Percentiles rank a stretch among this genome's conserved stretches.
Conservation (phyloP, 2,329 filamentous ascomycete genomes). For the Xylaria sp. region DNA sequence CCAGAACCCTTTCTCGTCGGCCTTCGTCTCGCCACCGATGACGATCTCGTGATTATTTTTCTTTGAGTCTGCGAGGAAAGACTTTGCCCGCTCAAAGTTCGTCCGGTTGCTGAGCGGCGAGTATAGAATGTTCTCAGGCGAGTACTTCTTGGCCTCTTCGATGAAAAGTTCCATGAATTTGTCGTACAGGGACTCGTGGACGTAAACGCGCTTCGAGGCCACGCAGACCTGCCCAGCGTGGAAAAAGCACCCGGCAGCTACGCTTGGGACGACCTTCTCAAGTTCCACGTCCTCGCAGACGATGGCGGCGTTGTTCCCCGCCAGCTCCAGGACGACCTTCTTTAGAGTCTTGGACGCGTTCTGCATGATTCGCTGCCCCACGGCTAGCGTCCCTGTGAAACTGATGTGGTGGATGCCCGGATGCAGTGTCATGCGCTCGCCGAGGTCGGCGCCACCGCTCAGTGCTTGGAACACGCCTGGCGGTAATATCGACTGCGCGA, state of each 20-base stretch:
- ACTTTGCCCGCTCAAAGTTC: slow-evolving; percentile 70
- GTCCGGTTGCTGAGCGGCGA: slow-evolving; percentile 72
- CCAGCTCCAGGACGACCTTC: slow-evolving; percentile 63
- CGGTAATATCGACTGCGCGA: slow-evolving; percentile 60
- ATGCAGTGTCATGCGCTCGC: slow-evolving; percentile 64
- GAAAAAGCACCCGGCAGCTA: slow-evolving; percentile 61
- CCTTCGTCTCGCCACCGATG: slow-evolving; percentile 56
- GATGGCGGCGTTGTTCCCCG: slow-evolving; percentile 66
- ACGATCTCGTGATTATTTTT: slow-evolving; percentile 63
- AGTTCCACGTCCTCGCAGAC: slow-evolving; percentile 64
- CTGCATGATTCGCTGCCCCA: slow-evolving; percentile 61
- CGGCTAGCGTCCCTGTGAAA: slow-evolving; percentile 66
- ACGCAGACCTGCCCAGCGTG: slow-evolving; percentile 67
- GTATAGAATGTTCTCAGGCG: slow-evolving; percentile 55
- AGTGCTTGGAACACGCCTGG: slow-evolving; percentile 66
- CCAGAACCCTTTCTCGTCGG: slow-evolving; percentile 62
- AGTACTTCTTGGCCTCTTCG: slow-evolving; percentile 57
- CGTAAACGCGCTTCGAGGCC: slow-evolving; percentile 67
- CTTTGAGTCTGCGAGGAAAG: slow-evolving; percentile 65
- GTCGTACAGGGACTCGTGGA: slow-evolving; percentile 69
- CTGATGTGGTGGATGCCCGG: slow-evolving; percentile 65
- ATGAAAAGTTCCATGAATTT: slow-evolving; percentile 58
- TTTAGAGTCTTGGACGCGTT: slow-evolving; percentile 63
- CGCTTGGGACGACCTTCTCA: slow-evolving; percentile 54
- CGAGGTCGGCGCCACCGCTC: slow-evolving; percentile 64